phyloP scores from a whole-genome alignment of 2,329 filamentous ascomycete species.

The Fusarium clavum region DNA sequence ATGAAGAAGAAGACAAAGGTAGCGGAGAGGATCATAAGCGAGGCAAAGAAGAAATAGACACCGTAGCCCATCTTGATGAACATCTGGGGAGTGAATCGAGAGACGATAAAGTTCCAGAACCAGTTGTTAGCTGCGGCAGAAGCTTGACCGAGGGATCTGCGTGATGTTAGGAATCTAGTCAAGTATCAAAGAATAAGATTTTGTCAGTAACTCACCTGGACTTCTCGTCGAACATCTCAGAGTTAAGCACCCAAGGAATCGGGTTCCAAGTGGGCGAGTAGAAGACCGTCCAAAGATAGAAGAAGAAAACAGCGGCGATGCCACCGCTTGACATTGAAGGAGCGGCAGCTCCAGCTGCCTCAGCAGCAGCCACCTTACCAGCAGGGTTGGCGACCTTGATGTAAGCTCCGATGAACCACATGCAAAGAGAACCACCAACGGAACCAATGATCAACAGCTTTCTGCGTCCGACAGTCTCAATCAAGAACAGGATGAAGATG shows the following conservation, averaged over 20 bases:
- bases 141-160: conserved; percentile 72
- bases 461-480: conserved; percentile 67
- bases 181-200: accelerated
- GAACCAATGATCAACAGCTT: conserved; percentile 74
- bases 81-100: conserved; percentile 76
- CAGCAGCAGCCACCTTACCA: conserved; percentile 40
- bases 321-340: conserved; percentile 58
- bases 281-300: conserved; percentile 66
- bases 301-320: conserved; percentile 74
- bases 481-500: conserved; percentile 75
- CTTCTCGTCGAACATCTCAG: conserved; percentile 80
- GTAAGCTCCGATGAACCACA: conserved; percentile 67
- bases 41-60: conserved; percentile 76
- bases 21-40: conserved; percentile 68
- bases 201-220: conserved; percentile 31
- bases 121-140: conserved; percentile 78
- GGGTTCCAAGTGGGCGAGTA: conserved; percentile 80
- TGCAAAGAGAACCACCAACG: conserved; percentile 71
- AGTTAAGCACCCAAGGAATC: conserved; percentile 80
- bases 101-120: conserved; percentile 78
- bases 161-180: neutral
- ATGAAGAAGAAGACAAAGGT: conserved; percentile 72
- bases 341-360: conserved; percentile 39
- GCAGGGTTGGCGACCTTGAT: conserved; percentile 62
- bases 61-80: conserved; percentile 68